Conservation (phyloP, 2,329 filamentous ascomycete genomes). For the Pyrenophora tritici-repentis region DNA sequence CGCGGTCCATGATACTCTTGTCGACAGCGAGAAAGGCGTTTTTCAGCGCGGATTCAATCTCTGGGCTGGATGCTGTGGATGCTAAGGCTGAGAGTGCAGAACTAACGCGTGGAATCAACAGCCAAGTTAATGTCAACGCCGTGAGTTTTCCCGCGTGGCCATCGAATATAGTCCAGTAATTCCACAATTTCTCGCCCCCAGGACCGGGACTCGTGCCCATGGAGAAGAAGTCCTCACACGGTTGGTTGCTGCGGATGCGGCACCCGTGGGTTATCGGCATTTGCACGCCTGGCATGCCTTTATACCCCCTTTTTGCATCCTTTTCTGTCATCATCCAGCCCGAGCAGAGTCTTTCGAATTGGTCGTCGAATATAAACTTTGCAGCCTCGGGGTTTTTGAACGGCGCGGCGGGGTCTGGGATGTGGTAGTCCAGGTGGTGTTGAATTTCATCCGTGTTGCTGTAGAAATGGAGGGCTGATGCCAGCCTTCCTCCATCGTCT, state of each 20-base stretch:
- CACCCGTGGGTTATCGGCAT: slow-evolving; percentile 44
- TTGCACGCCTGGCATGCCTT: slow-evolving; percentile 9
- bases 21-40: slow-evolving; percentile 63
- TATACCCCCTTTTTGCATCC: slow-evolving; percentile 23
- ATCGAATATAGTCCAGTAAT: slow-evolving; percentile 55
- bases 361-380: slow-evolving; percentile 29
- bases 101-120: slow-evolving; percentile 53
- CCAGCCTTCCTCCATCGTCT: slow-evolving; percentile 13
- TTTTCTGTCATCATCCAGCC: slow-evolving; percentile 38
- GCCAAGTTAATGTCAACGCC: slow-evolving; percentile 46
- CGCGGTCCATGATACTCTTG: slow-evolving; percentile 57
- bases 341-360: slow-evolving; percentile 31
- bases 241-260: slow-evolving; percentile 36
- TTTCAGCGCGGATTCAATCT: slow-evolving; percentile 61
- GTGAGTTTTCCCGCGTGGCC: slow-evolving; percentile 57
- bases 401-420: slow-evolving; percentile 24
- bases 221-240: slow-evolving; percentile 41
- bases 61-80: slow-evolving; percentile 48
- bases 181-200: slow-evolving; percentile 38
- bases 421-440: slow-evolving; percentile 33
- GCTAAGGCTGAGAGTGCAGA: slow-evolving; percentile 42
- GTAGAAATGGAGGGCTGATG: slow-evolving; percentile 35
- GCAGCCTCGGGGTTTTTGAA: slow-evolving; percentile 28
- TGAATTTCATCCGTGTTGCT: slow-evolving; percentile 33
- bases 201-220: slow-evolving; percentile 37